Conservation (phyloP, 768 basidiomycete genomes). For the Lyophyllum semitale region DNA sequence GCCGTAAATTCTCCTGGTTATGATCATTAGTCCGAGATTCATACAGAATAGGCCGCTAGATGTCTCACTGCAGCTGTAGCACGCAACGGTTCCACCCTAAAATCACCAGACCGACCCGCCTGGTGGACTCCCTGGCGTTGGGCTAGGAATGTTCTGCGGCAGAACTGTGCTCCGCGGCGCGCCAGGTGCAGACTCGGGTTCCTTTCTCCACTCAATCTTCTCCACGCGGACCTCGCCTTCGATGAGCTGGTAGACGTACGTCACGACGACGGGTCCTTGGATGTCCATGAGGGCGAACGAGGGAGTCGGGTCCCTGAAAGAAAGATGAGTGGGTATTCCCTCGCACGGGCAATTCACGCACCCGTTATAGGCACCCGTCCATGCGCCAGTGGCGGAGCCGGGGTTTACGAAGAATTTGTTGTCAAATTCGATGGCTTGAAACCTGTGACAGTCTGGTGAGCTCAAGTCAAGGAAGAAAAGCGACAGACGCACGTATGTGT, state of each 20-base stretch:
- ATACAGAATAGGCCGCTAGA: too few species aligned
- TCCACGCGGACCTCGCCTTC: slow-evolving; percentile 93
- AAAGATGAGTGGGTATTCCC: slow-evolving; percentile 6
- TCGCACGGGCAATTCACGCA: slow-evolving; percentile 22
- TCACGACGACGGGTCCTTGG: slow-evolving; percentile 95
- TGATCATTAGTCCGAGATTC: too few species aligned
- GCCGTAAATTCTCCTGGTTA: too few species aligned
- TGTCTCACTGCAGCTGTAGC: too few species aligned
- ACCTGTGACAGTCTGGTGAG: slow-evolving; percentile 45
- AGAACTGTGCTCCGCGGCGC: slow-evolving; percentile 44
- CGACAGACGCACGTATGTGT: slow-evolving; percentile 78
- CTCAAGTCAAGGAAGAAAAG: neutral
- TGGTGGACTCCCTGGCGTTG: slow-evolving; percentile 24
- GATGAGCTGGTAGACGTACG: slow-evolving; percentile 94
- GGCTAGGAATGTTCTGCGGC: slow-evolving; percentile 54
- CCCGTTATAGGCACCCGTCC: slow-evolving; percentile 78
- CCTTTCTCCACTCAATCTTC: slow-evolving; percentile 84
- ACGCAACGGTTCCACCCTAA: neutral
- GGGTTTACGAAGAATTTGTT: slow-evolving; percentile 95
- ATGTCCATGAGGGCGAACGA: slow-evolving; percentile 98
- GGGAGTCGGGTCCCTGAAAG: slow-evolving; percentile 78
- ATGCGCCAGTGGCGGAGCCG: slow-evolving; percentile 93
- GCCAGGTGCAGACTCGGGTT: slow-evolving; percentile 39
- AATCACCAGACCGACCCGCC: slow-evolving; percentile 18
- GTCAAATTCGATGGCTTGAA: slow-evolving; percentile 92